Base-by-base conservation (phyloP, 2,329 filamentous ascomycete genomes). In the Colletotrichum simmondsii region DNA sequence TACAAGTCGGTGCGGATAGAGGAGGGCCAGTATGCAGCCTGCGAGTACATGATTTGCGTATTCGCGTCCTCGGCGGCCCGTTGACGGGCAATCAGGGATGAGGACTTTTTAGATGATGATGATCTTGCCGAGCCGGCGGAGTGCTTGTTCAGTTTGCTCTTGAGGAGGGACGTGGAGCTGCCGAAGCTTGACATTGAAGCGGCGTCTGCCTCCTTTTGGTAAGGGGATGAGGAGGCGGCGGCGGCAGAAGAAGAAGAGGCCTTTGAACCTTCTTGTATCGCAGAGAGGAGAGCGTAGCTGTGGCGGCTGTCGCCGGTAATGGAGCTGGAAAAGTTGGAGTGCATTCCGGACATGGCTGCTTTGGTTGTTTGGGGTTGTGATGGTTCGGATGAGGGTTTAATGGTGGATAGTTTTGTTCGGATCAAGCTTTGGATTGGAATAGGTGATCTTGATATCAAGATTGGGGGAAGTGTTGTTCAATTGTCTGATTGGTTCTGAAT, bases 131-230 rank as follows among this genome's bases (percentile, higher is more conserved):
- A 26, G 46, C 61, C 14, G 28, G 30, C n/a, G 28, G 30, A 26
- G 12, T 37, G 14, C 46, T 5, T 26, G 14, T 32, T 46, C 14
- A 52, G 56, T 16, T 59, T 67, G 62, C 46, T 49, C 52, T 64
- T 73, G 49, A 73, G 37, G 10, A 73, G 53, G 37, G 68, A 66
- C 24, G 58, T 14, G 19, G 71, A 67, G 63, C 71, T 73, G 37
- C 63, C 68, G 70, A 79, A 76, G 73, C 62, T 72, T 35, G 71
- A 76, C 52, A 72, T 58, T 5, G 71, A 73, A 52, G 71, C 68
- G 52, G 62, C 42, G 35, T 73, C 71, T 26, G 62, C 61, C 11
- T 58, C 65, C 26, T 75, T 71, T n/a, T 56, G 53, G 12, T 46
- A 60, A 32, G 65, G 54, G 16, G 16, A 35, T 54, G 37, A 73